phyloP scores from a whole-genome alignment of 2,329 filamentous ascomycete species.

The Epichloe scottii region DNA sequence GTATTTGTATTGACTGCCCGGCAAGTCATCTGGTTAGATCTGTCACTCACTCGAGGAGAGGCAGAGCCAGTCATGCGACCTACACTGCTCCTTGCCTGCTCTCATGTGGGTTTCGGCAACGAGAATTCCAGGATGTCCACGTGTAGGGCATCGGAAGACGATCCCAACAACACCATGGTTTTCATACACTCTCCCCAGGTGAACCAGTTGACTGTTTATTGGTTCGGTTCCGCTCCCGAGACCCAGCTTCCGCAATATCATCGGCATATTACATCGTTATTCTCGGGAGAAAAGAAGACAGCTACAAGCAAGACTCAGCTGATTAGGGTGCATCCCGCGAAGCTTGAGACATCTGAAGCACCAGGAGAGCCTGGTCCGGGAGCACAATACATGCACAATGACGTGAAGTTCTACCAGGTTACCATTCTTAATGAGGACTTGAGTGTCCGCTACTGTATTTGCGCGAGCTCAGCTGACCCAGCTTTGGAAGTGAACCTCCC shows the following conservation, averaged over 20 bases:
- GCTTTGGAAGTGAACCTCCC: conserved; percentile 17
- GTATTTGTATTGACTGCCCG: conserved; percentile 46
- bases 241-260: conserved; percentile 24
- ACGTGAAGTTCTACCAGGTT: conserved; percentile 34
- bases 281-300: conserved; percentile 6
- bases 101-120: conserved; percentile 16
- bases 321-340: conserved; percentile 17
- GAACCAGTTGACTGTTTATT: conserved; percentile 22
- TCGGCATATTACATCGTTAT: conserved; percentile 20
- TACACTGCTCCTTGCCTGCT: conserved; percentile 16
- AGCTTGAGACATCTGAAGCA: conserved; percentile 8
- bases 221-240: conserved; percentile 17
- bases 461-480: conserved; percentile 14
- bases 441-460: conserved; percentile 28
- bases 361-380: conserved; percentile 12
- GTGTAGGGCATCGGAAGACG: conserved; percentile 13
- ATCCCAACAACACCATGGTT: conserved; percentile 16
- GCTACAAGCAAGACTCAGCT: conserved; percentile 11
- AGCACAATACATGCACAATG: conserved; percentile 18
- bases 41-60: conserved; percentile 13
- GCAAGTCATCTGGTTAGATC: conserved; percentile 35
- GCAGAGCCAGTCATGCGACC: conserved; percentile 9
- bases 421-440: conserved; percentile 30
- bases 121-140: conserved; percentile 18
- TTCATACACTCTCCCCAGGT: conserved; percentile 21